Evolutionary conservation across 2,329 filamentous ascomycete genomes (phyloP).

Genomic region (Graphiopsis chlorocephala): DNA sequence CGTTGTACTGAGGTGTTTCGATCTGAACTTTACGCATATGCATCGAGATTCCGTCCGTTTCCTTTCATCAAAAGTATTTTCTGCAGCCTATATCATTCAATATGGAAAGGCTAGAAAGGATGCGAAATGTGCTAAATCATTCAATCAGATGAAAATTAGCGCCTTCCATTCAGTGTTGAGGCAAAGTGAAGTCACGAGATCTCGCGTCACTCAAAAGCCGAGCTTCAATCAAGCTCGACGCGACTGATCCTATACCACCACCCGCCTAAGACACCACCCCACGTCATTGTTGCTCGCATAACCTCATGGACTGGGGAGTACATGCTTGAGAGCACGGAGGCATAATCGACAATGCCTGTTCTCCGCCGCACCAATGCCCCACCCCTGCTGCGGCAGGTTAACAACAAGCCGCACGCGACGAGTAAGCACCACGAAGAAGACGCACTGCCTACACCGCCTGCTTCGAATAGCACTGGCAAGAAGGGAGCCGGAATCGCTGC

Average conservation of each 20-base stretch:
- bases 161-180: not conserved
- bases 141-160: not conserved
- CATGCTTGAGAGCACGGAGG: not conserved
- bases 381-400: constrained; percentile 34
- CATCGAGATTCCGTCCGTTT: not conserved
- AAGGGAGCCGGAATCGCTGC: not conserved
- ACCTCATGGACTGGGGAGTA: not conserved
- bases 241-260: not conserved
- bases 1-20: not conserved
- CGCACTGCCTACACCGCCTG: constrained; percentile 15
- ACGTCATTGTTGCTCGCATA: not conserved
- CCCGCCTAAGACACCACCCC: not conserved
- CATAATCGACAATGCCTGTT: not conserved
- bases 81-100: not conserved
- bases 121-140: not conserved
- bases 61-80: not conserved
- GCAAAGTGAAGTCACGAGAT: not conserved
- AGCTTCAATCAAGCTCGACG: not conserved
- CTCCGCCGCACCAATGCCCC: constrained; percentile 1
- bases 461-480: constrained; percentile 13
- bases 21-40: not conserved
- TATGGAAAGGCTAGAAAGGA: not conserved
- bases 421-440: constrained; percentile 37
- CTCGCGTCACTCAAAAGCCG: not conserved
- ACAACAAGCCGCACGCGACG: constrained; percentile 36